phyloP scores from a whole-genome alignment of 352 stramenopile genomes.

The Phytophthora pseudosyringae region DNA sequence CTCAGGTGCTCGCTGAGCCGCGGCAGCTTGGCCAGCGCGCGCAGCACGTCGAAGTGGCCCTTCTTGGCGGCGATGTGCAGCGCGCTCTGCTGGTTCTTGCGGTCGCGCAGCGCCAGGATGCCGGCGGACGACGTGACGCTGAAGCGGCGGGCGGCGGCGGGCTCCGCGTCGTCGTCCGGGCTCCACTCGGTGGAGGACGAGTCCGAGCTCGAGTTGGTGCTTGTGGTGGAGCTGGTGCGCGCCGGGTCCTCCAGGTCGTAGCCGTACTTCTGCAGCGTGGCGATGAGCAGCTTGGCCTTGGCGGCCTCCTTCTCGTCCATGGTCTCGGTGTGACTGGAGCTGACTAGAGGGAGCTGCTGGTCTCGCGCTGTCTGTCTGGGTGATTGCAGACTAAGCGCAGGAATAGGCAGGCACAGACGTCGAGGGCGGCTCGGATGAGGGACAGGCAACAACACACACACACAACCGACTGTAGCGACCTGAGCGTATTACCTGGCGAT shows the following conservation, averaged over 20 bases:
- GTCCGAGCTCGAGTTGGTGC: slow-evolving; percentile 39
- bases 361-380: slow-evolving; percentile 19
- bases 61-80: slow-evolving; percentile 87
- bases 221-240: slow-evolving; percentile 30
- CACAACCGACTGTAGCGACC: slow-evolving; percentile 16
- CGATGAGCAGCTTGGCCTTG: slow-evolving; percentile 76
- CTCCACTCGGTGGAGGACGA: slow-evolving; percentile 46
- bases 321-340: not conserved
- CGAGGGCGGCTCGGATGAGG: slow-evolving; percentile 6
- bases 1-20: slow-evolving; percentile 76
- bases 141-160: slow-evolving; percentile 25
- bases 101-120: slow-evolving; percentile 80
- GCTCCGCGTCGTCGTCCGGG: slow-evolving; percentile 37
- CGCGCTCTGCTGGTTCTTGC: slow-evolving; percentile 87
- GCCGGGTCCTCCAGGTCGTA: slow-evolving; percentile 70
- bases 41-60: slow-evolving; percentile 81
- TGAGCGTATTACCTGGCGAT: slow-evolving; percentile 8
- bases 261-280: slow-evolving; percentile 85
- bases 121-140: slow-evolving; percentile 51
- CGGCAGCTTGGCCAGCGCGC: slow-evolving; percentile 80
- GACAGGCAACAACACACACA: slow-evolving; percentile 22
- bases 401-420: slow-evolving; percentile 19
- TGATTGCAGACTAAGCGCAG: slow-evolving; percentile 27
- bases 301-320: slow-evolving; percentile 60
- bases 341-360: not conserved